A percentile compares a stretch with the other conserved stretches of the same genome.
phyloP scores from a whole-genome alignment of 441 rosid species.

The Adansonia grandidieri region DNA sequence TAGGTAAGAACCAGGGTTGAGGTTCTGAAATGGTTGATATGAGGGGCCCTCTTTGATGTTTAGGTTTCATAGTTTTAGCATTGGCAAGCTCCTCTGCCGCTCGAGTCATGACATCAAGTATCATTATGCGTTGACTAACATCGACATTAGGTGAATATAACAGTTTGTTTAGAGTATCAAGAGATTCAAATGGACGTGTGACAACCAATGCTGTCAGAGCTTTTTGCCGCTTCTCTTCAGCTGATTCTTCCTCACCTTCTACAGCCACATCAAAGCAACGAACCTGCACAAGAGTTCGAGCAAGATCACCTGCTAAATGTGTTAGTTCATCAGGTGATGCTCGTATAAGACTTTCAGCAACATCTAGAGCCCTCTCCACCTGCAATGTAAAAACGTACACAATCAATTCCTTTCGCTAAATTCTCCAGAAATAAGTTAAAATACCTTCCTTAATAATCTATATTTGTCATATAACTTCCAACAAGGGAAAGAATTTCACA shows the following conservation, averaged over 20 bases:
- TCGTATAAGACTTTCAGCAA: slow-evolving; percentile 86
- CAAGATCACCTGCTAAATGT: slow-evolving; percentile 80
- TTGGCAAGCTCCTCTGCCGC: slow-evolving; percentile 93
- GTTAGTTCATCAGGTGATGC: slow-evolving; percentile 94
- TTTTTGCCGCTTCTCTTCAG: slow-evolving; percentile 93
- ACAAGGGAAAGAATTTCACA: neutral
- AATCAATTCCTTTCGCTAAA: slow-evolving; percentile 16
- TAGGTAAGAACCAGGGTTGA: slow-evolving; percentile 96
- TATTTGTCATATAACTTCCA: neutral
- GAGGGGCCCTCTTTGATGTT: slow-evolving; percentile 52
- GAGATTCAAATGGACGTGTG: slow-evolving; percentile 78
- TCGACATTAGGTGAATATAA: slow-evolving; percentile 89
- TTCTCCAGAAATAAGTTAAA: slow-evolving; percentile 11
- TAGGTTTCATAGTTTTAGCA: slow-evolving; percentile 62
- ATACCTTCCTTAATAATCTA: slow-evolving; percentile 11
- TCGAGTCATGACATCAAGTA: slow-evolving; percentile 90
- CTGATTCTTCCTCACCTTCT: slow-evolving; percentile 96
- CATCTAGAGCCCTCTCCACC: slow-evolving; percentile 90
- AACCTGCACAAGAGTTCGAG: slow-evolving; percentile 79
- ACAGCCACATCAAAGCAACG: slow-evolving; percentile 86
- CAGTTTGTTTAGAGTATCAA: slow-evolving; percentile 63
- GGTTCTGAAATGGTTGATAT: slow-evolving; percentile 74
- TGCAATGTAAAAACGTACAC: slow-evolving; percentile 39
- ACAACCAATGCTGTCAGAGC: slow-evolving; percentile 84
- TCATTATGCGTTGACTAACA: slow-evolving; percentile 95